Conservation (phyloP, 2,329 filamentous ascomycete genomes). For the Acarospora socialis region DNA sequence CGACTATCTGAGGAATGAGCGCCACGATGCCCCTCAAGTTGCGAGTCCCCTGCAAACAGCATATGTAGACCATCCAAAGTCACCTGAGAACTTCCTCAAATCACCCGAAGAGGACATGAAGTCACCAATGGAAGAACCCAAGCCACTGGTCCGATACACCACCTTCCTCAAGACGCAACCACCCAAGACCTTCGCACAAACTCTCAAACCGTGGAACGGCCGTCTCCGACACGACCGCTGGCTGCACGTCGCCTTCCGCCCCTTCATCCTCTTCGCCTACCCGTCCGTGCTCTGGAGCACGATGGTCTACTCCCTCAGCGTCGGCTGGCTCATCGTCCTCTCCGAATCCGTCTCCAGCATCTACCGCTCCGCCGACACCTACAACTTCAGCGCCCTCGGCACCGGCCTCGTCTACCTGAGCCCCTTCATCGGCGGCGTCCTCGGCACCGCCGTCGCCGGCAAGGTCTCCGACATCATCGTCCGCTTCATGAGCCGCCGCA, state of each 20-base stretch:
- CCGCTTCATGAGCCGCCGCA: slow-evolving; percentile 63
- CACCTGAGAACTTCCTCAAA: slow-evolving; percentile 5
- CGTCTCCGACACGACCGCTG: slow-evolving; percentile 65
- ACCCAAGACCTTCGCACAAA: slow-evolving; percentile 55
- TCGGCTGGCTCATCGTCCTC: slow-evolving; percentile 91
- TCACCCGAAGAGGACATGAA: slow-evolving; percentile 9
- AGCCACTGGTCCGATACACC: slow-evolving; percentile 47
- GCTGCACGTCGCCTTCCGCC: slow-evolving; percentile 61
- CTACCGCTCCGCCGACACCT: slow-evolving; percentile 53
- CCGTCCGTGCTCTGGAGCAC: slow-evolving; percentile 82
- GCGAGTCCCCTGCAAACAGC: no score
- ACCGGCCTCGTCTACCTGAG: slow-evolving; percentile 81
- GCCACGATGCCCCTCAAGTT: neutral
- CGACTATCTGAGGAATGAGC: slow-evolving; percentile 16
- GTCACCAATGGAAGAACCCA: slow-evolving; percentile 1
- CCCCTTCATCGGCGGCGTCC: slow-evolving; percentile 73
- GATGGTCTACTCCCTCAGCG: slow-evolving; percentile 68
- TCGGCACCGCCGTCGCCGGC: slow-evolving; percentile 85
- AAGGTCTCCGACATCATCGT: slow-evolving; percentile 78
- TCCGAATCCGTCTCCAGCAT: slow-evolving; percentile 76
- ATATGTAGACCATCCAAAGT: no score
- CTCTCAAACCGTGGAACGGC: slow-evolving; percentile 64
- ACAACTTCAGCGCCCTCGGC: slow-evolving; percentile 69
- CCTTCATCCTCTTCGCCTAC: slow-evolving; percentile 76
- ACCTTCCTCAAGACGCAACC: slow-evolving; percentile 52